Evolutionary conservation across 768 basidiomycete species (phyloP).

Genomic region (Dioszegia crocea): DNA sequence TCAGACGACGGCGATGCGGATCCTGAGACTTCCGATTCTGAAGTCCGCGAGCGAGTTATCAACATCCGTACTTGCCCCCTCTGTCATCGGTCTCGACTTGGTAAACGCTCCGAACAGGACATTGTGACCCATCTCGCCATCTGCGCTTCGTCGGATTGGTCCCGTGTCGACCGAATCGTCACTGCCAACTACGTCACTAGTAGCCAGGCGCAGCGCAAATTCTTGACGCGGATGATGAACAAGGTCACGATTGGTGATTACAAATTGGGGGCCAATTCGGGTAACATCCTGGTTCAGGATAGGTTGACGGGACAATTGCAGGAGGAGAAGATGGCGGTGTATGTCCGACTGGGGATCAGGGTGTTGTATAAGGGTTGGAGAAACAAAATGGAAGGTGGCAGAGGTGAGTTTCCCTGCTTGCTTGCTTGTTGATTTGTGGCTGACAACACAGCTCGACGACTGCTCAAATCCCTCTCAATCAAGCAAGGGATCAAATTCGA

Average conservation of each 20-base stretch:
- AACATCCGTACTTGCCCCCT: slow-evolving; percentile 92
- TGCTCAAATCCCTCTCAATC: slow-evolving; percentile 82
- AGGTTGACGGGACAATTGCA: slow-evolving; percentile 82
- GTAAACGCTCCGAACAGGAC: slow-evolving; percentile 82
- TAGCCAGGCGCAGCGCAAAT: slow-evolving; percentile 92
- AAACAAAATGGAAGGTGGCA: slow-evolving; percentile 78
- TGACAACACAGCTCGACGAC: slow-evolving; percentile 59
- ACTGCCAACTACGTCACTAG: slow-evolving; percentile 93
- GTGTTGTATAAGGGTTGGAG: slow-evolving; percentile 84
- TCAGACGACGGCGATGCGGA: slow-evolving; percentile 37
- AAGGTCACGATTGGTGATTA: slow-evolving; percentile 86
- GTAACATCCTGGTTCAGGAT: slow-evolving; percentile 97
- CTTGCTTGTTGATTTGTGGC: slow-evolving; percentile 1
- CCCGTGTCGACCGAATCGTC: slow-evolving; percentile 76
- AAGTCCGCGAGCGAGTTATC: slow-evolving; percentile 70
- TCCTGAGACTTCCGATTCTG: slow-evolving; percentile 7
- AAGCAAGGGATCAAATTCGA: slow-evolving; percentile 95
- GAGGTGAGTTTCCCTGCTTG: slow-evolving; percentile 57
- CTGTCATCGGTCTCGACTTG: slow-evolving; percentile 81
- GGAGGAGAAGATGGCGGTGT: slow-evolving; percentile 89
- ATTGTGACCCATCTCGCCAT: slow-evolving; percentile 96
- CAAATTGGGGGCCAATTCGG: slow-evolving; percentile 88
- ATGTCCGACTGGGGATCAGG: slow-evolving; percentile 87
- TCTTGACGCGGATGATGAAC: slow-evolving; percentile 83
- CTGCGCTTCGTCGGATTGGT: slow-evolving; percentile 92